Conservation (phyloP, 257 asterid genomes). For the Przewalskia tangutica region DNA sequence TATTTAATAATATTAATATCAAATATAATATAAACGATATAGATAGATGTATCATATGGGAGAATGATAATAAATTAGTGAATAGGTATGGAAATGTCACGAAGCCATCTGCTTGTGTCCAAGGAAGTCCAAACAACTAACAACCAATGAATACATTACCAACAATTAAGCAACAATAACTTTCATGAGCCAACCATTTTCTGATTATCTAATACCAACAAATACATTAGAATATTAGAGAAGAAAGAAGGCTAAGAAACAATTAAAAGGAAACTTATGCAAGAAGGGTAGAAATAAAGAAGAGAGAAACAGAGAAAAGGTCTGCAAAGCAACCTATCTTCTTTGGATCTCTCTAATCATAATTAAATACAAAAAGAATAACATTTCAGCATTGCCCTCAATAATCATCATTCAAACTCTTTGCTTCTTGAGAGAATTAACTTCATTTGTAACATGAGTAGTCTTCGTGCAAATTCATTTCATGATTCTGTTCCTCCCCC, state of each 20-base stretch:
- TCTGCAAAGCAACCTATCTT: constrained; percentile 28
- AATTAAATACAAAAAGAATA: constrained; percentile 3
- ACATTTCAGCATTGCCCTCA: not conserved
- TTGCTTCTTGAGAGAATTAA: constrained; percentile 7
- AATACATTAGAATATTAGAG: constrained; percentile 6
- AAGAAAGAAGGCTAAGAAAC: not conserved
- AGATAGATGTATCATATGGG: too few relatives aligned
- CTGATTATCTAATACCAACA: constrained; percentile 16
- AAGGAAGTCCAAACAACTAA: constrained; percentile 5
- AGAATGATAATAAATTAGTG: not conserved
- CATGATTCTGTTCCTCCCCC: constrained; percentile 29
- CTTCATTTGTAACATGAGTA: constrained; percentile 25
- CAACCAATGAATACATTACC: constrained; percentile 13
- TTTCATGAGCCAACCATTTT: constrained; percentile 20
- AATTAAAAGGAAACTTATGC: not conserved
- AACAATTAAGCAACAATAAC: constrained; percentile 16
- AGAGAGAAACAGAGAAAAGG: constrained; percentile 19
- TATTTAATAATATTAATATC: too few relatives aligned
- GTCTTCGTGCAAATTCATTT: constrained; percentile 28
- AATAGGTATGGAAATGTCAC: not conserved
- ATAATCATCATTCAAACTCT: constrained; percentile 2
- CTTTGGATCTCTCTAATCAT: constrained; percentile 31
- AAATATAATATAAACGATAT: too few relatives aligned
- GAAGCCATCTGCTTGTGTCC: constrained; percentile 1
- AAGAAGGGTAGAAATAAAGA: not conserved